Percentiles rank a stretch among this genome's conserved stretches.
Conservation (phyloP, 306 rosid species). For the Herpetospermum pedunculosum region DNA sequence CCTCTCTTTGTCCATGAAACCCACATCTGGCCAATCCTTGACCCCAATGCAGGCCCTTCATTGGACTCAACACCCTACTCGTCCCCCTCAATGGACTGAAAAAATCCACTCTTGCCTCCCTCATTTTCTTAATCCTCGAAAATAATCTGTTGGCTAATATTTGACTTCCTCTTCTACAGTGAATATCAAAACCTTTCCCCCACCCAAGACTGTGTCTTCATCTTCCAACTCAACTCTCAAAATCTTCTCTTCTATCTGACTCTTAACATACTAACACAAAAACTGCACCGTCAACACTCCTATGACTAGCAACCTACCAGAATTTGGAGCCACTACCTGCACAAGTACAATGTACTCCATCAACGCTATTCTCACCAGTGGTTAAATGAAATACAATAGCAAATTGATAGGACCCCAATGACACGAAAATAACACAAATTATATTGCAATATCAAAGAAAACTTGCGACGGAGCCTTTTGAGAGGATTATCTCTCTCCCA, state of each 20-base stretch:
- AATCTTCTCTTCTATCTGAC: neutral
- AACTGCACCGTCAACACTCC: neutral
- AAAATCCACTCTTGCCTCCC: too few relatives aligned
- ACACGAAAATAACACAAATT: neutral
- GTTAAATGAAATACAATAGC: neutral
- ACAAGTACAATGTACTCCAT: too few relatives aligned
- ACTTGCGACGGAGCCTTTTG: neutral
- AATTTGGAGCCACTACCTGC: neutral
- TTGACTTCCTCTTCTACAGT: neutral
- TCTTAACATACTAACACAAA: neutral
- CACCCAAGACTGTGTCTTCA: too few relatives aligned
- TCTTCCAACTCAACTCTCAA: neutral
- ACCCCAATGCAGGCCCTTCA: neutral
- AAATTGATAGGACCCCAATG: neutral
- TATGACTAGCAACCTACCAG: neutral
- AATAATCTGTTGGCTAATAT: neutral
- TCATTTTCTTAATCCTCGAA: neutral
- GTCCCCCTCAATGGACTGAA: too few relatives aligned
- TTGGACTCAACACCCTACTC: too few relatives aligned
- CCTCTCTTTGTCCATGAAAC: too few relatives aligned
- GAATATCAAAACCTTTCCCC: too few relatives aligned
- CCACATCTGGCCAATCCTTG: too few relatives aligned
- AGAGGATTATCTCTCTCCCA: neutral
- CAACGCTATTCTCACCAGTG: neutral
- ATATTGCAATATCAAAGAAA: neutral